These are phyloP conservation scores for Melanogaster broomeanus DNA, from an alignment of 768 basidiomycete genomes.

Conservation along the genomic window DNA sequence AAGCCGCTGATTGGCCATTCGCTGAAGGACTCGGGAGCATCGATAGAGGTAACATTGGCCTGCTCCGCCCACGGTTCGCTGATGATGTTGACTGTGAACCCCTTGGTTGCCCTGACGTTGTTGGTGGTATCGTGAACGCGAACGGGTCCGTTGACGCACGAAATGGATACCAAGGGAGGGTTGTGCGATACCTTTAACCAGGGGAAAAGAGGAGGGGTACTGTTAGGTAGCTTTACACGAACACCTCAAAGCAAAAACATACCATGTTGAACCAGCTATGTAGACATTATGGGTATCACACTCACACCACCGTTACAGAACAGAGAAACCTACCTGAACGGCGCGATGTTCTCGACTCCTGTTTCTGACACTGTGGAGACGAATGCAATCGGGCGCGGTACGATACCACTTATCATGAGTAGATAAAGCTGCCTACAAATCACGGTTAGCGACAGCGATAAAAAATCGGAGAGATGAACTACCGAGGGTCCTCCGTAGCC, in stretches of 20 bases:
- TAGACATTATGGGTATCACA: background rate
- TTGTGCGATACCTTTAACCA: constrained; percentile 15
- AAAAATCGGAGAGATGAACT: background rate
- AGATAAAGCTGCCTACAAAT: constrained; percentile 28
- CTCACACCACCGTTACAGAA: background rate
- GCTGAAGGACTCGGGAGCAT: constrained; percentile 36
- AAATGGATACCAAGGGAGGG: constrained; percentile 41
- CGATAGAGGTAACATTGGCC: constrained; percentile 39
- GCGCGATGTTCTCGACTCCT: constrained; percentile 38
- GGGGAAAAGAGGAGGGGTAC: background rate
- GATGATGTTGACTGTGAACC: constrained; percentile 57
- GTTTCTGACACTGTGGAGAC: constrained; percentile 35
- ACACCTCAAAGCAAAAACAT: background rate
- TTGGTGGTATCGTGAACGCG: constrained; percentile 41
- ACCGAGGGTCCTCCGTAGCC: constrained; percentile 28
- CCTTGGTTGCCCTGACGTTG: constrained; percentile 45
- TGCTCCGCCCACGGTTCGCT: constrained; percentile 46
- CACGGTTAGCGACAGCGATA: background rate
- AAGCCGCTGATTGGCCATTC: constrained; percentile 45
- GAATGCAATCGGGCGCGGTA: constrained; percentile 44
- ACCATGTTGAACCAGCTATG: constrained; percentile 31
- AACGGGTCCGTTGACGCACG: constrained; percentile 18
- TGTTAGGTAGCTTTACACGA: background rate
- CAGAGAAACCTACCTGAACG: constrained; percentile 31
- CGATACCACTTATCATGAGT: constrained; percentile 37